Evolutionary conservation across 176 grass and related monocot species (phyloP).

Genomic region (Elaeis guineensis): DNA sequence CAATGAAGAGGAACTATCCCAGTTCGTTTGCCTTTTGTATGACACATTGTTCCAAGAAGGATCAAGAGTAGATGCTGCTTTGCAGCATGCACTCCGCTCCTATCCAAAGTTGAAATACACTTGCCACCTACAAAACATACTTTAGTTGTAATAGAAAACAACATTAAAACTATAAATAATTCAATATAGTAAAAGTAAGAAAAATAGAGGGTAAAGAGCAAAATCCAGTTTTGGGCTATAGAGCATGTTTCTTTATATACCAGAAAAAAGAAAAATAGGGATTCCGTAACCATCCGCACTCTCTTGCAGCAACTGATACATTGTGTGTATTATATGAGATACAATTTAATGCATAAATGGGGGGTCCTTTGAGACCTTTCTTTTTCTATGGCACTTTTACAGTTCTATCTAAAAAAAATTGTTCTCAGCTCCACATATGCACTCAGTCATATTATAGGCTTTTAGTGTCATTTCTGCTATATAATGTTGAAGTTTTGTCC

Average conservation of each 20-base stretch:
- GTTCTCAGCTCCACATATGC: too few species aligned
- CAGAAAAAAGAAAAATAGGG: too few species aligned
- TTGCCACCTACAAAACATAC: slow-evolving; percentile 62
- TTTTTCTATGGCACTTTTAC: too few species aligned
- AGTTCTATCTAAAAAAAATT: too few species aligned
- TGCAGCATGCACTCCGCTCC: slow-evolving; percentile 51
- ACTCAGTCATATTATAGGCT: too few species aligned
- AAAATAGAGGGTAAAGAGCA: neutral
- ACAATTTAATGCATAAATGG: too few species aligned
- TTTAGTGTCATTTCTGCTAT: too few species aligned
- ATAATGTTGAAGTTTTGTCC: too few species aligned
- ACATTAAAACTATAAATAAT: neutral
- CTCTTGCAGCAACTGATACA: too few species aligned
- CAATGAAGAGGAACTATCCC: slow-evolving; percentile 71
- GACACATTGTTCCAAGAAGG: slow-evolving; percentile 80
- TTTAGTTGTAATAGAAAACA: slow-evolving; percentile 39
- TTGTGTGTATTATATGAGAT: too few species aligned
- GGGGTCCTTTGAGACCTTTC: too few species aligned
- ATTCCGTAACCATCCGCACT: too few species aligned
- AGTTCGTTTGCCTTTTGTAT: slow-evolving; percentile 69
- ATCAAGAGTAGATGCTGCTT: slow-evolving; percentile 49
- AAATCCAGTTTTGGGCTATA: neutral
- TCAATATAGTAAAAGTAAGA: neutral
- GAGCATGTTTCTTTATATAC: neutral
- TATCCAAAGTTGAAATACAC: slow-evolving; percentile 75